phyloP scores from a whole-genome alignment of 129 eudicot species.

The sunflower (Helianthus annuus) region HanXRQr2.0-SUNRISE NC_035434.2:29986961-29987460 shows the following conservation, averaged over 20 bases:
- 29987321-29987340: slow-evolving; percentile 28
- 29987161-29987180: slow-evolving; percentile 43
- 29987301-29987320: slow-evolving; percentile 38
- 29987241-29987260: slow-evolving; percentile 17
- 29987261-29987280: neutral
- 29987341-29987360: slow-evolving; percentile 28
- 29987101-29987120: slow-evolving; percentile 40
- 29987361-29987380: slow-evolving; percentile 46
- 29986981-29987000: too few species aligned
- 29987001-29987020: too few species aligned
- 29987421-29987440: slow-evolving; percentile 72
- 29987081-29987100: slow-evolving; percentile 32
- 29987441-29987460: slow-evolving; percentile 40
- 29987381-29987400: slow-evolving; percentile 54
- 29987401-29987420: slow-evolving; percentile 61
- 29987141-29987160: slow-evolving; percentile 55
- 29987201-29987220: slow-evolving; percentile 50
- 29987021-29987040: too few species aligned
- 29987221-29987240: slow-evolving; percentile 26
- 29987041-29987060: neutral
- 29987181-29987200: slow-evolving; percentile 59
- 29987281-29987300: slow-evolving; percentile 39
- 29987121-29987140: slow-evolving; percentile 59
- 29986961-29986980: too few species aligned
- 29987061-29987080: slow-evolving; percentile 27